Percentiles rank a stretch among this genome's conserved stretches.
Evolutionary conservation across 2,329 filamentous ascomycete genomes (phyloP).

Genomic region (Epichloe bromicola): DNA sequence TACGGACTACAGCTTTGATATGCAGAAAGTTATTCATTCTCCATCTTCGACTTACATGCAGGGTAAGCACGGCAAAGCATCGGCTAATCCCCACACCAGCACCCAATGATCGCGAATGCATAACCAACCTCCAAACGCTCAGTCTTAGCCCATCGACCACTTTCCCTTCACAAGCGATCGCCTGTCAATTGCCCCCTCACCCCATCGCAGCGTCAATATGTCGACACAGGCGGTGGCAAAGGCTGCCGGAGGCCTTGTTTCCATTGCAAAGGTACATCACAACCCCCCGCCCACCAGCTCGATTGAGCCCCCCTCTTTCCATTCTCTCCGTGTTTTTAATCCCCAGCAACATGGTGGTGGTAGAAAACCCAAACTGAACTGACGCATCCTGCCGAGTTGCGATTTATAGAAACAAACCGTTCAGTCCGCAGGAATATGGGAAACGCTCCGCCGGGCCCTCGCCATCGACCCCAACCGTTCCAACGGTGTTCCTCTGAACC

Average conservation of each 20-base stretch:
- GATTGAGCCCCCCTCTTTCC: background rate
- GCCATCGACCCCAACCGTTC: conserved; percentile 80
- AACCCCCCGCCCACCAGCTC: background rate
- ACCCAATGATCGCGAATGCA: conserved; percentile 6
- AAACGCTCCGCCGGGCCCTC: conserved; percentile 62
- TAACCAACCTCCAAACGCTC: conserved; percentile 6
- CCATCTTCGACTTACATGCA: background rate
- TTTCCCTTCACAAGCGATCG: conserved; percentile 7
- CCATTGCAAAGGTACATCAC: conserved; percentile 42
- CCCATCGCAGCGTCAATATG: conserved; percentile 32
- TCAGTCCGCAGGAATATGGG: conserved; percentile 82
- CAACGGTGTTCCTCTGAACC: conserved; percentile 83
- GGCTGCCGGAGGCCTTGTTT: conserved; percentile 39
- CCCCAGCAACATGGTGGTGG: too few relatives aligned
- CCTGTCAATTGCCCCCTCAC: background rate
- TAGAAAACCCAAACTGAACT: too few relatives aligned
- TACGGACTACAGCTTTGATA: too few relatives aligned
- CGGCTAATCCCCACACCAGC: conserved; percentile 6
- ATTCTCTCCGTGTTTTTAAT: background rate
- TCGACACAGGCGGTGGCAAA: conserved; percentile 47
- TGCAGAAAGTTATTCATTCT: too few relatives aligned
- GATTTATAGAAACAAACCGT: conserved; percentile 78
- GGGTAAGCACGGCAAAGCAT: conserved; percentile 7
- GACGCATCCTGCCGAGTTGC: too few relatives aligned
- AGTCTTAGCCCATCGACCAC: background rate